Base-by-base conservation (phyloP, 768 basidiomycete species). In the Hortiboletus campestris region DNA sequence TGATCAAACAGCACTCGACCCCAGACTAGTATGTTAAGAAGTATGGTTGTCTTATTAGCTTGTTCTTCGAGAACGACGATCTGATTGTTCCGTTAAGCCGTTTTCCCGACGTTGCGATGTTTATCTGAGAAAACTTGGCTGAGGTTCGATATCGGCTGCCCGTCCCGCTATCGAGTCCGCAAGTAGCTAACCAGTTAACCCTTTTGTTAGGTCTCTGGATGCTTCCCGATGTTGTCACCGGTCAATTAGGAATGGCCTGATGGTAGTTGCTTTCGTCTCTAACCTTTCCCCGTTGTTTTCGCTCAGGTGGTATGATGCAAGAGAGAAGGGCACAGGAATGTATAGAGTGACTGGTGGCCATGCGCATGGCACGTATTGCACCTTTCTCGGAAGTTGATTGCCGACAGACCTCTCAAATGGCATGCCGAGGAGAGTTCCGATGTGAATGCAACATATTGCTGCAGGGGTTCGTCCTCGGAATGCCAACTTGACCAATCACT, bases 381-480 rank as follows among this genome's bases (percentile, higher is more conserved):
- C 55, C 67, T 64, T 69, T 67, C 45, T 19, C 47, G 61, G 69
- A 70, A 70, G 63, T 63, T 49, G 67, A 69, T 69, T 39, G 53
- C 55, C 56, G 55, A 51, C 61, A 57, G 53, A 34, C 40, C 54
- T 19, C 50, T 42, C 28, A 44, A 43, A 56, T 57, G 32, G 50
- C 51, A 34, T 59, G 57, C 65, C 56, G 62, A 50, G 53, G 36
- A 44, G 31, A 28, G 41, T 42, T 61, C 56, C 42, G 48, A 52
- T 49, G 54, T 49, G 59, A 64, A 42, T 58, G 41, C 55, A 39
- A 69, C 62, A 64, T 59, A 60, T 56, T 55, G 40, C 48, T 66
- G 41, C 46, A 43, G 10, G 3, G 11, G 43, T 48, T 51, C 51
- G 13, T 46, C 56, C 59, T 62, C 52, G 47, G 59, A 58, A 65